Evolutionary conservation across 139 green algal species (phyloP), one percentile per base, ranked within the genome.

Genomic region (Chlamydomonas schloesseri): DNA sequence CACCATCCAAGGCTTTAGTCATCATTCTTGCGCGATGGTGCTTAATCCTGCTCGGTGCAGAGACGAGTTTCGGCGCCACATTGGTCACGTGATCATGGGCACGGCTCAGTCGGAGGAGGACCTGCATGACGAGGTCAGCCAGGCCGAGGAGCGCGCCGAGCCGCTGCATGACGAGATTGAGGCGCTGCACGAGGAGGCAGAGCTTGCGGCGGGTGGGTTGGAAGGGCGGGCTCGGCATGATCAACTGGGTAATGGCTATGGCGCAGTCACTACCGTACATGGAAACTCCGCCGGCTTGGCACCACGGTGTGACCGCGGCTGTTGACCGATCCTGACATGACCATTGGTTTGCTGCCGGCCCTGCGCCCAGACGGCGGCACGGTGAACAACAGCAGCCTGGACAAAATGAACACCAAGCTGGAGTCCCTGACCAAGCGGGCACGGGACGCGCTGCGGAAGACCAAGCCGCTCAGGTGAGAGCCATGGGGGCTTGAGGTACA

Each of bases 91-190:
- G 76, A 14, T 83, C 60, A 62, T 83, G 76, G 76, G 76, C 31
- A 9, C 17, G 28, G 62, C 36, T 15, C 47, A 37, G 36, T 58
- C 28, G 4, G 76, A 10, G 9, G 60, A 83, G 60, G 76, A 83
- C 36, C 76, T 83, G 36, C 20, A 64, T 36, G 58, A 37, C 17
- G 55, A n/a, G 28, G 76, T 83, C 9, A 37, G 20, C 36, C 60
- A 83, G 36, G 76, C 42, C 62, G 76, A 83, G 58, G 76, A 83
- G 64, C 76, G 76, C n/a, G 76, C 14, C 17, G 60, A 73, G 76
- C 34, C 23, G 28, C 58, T 83, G 76, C 24, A 23, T 28, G 76
- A 42, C 60, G 60, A 83, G 62, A 31, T 62, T 37, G 37, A 68
- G 37, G 60, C 36, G 26, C 76, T 83, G 76, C 28, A 20, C 50